A percentile compares a stretch with the other conserved stretches of the same genome.
These are phyloP conservation scores for Populus tomentosa DNA, from an alignment of 441 rosid genomes.

Conservation along the genomic window DNA sequence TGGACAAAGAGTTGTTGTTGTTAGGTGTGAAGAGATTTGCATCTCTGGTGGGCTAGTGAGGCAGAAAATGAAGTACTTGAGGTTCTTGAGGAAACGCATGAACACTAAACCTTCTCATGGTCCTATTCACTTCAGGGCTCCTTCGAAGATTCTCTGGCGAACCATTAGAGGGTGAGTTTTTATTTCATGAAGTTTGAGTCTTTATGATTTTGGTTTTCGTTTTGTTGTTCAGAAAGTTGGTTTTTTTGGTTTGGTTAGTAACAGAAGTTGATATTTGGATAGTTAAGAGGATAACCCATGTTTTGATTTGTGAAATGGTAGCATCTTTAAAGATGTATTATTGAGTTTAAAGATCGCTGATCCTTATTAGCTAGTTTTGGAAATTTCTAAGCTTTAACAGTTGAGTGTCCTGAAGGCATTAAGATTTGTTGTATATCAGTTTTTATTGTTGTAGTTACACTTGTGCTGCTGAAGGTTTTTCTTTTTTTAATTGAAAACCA, in stretches of 20 bases:
- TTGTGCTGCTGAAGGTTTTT: not conserved
- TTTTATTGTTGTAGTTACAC: not conserved
- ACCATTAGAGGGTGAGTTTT: slow-evolving; percentile 77
- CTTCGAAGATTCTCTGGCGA: slow-evolving; percentile 94
- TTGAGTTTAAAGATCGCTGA: not conserved
- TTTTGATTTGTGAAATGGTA: not conserved
- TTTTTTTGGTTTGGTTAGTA: not conserved
- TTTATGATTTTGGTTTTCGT: not conserved
- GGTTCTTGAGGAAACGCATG: slow-evolving; percentile 91
- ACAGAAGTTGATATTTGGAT: not conserved
- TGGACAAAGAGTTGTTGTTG: slow-evolving; percentile 11
- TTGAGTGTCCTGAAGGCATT: too few species aligned
- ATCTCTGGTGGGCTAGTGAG: slow-evolving; percentile 82
- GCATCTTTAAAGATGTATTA: not conserved
- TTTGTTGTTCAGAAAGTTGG: not conserved
- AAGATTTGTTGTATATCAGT: not conserved
- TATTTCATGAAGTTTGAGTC: not conserved
- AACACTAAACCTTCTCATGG: slow-evolving; percentile 97
- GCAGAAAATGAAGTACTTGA: slow-evolving; percentile 92
- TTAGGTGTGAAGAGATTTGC: slow-evolving; percentile 89
- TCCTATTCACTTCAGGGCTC: slow-evolving; percentile 93
- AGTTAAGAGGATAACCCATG: not conserved
- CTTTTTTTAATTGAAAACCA: not conserved
- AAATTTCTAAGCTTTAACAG: not conserved
- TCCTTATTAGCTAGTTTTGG: not conserved